Evolutionary conservation across 2,329 filamentous ascomycete species (phyloP), one percentile per base, ranked within the genome.

Genomic region (Tolypocladium inflatum): DNA sequence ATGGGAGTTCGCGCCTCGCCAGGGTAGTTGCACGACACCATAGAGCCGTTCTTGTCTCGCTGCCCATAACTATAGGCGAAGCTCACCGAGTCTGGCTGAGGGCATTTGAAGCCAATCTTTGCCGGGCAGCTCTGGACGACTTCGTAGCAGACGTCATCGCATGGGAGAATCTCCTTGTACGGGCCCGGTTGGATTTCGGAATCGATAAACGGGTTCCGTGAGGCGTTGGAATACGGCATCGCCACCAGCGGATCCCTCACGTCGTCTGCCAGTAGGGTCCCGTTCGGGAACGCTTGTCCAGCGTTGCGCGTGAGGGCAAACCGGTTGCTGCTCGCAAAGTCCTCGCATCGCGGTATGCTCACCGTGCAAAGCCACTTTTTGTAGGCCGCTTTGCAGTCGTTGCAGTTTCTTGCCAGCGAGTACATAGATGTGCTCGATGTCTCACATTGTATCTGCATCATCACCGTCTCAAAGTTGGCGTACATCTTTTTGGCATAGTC

Each of bases 361-460:
- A 97, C 91, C 30, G 90, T 89, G 76, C 94, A 99, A 23, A 99
- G 85, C 94, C 94, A 99, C 67, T 86, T 80, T 71, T 95, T 97
- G 80, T 99, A 99, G 10, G 91, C 90, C 1, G 70, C 67, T 19
- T 78, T 83, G 73, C 94, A 99, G 71, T 95, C 82, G 50, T 77
- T 72, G 76, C 94, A 99, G 64, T 74, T 83, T 48, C 86, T 83
- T 2, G 85, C 88, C 17, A 97, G 84, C 1, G 91, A 96, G 74
- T 96, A 99, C 62, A 83, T 82, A 17, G 89, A 84, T 39, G 87
- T 86, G 2, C 82, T 74, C 0, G 82, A 82, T 3, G 90, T 87
- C 65, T 96, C 86, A 78, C 94, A 99, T 17, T 90, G 85, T 30
- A 96, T 83, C 69, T 97, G 92, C 62, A 88, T 84, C 43, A 99